A percentile compares a stretch with the other conserved stretches of the same genome.
Conservation (phyloP, 83 land plant species). For the Larix sibirica region DNA sequence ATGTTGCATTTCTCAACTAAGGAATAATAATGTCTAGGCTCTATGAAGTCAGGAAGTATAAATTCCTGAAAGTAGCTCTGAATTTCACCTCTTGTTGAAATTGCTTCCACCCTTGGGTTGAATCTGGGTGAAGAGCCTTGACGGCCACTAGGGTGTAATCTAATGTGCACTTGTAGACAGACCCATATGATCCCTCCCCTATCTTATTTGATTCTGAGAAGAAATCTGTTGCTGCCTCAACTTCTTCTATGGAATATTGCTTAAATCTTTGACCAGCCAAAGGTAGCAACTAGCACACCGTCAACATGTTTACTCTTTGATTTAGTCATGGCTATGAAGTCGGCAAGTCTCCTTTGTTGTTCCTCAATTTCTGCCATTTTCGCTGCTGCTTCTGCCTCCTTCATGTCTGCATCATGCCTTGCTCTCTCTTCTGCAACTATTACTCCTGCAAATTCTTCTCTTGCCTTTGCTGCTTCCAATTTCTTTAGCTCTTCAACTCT, state of each 20-base stretch:
- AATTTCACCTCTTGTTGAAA: slow-evolving; percentile 45
- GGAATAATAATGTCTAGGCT: not conserved
- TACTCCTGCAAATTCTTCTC: slow-evolving; percentile 38
- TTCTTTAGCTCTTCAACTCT: slow-evolving; percentile 28
- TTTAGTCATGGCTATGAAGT: slow-evolving; percentile 28
- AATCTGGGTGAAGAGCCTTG: slow-evolving; percentile 40
- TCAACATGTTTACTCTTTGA: slow-evolving; percentile 19
- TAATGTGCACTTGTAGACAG: slow-evolving; percentile 45
- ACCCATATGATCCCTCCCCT: slow-evolving; percentile 68
- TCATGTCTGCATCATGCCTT: slow-evolving; percentile 36
- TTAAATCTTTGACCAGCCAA: slow-evolving; percentile 20
- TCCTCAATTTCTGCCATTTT: slow-evolving; percentile 39
- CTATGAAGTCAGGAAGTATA: not conserved
- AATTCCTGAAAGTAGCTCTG: not conserved
- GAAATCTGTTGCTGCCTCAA: slow-evolving; percentile 45
- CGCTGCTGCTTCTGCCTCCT: slow-evolving; percentile 38
- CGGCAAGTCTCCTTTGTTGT: slow-evolving; percentile 36
- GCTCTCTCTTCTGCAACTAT: slow-evolving; percentile 39
- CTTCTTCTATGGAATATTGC: slow-evolving; percentile 43
- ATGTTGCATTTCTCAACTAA: not conserved
- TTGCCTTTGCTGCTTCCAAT: slow-evolving; percentile 30
- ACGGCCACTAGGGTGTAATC: slow-evolving; percentile 42
- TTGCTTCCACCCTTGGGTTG: slow-evolving; percentile 36
- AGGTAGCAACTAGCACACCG: too few species aligned
- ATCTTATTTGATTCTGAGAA: slow-evolving; percentile 40